Conservation (phyloP, 352 stramenopile species). For the Lagenidium giganteum region DNA sequence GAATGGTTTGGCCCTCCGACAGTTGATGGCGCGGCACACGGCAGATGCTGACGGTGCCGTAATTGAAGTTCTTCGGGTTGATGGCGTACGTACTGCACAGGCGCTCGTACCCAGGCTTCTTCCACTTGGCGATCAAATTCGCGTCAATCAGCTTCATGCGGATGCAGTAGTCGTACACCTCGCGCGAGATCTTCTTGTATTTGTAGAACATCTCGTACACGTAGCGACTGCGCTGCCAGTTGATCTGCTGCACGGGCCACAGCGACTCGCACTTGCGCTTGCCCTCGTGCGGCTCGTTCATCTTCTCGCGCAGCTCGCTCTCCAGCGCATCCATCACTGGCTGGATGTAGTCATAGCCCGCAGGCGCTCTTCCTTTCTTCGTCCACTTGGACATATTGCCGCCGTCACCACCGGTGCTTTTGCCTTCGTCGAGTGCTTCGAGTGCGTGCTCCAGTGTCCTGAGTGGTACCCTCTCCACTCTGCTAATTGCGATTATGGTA, state of each 20-base stretch:
- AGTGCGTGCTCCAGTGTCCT: no score
- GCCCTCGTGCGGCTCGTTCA: constrained; percentile 96
- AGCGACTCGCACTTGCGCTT: constrained; percentile 97
- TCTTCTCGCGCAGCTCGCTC: constrained; percentile 95
- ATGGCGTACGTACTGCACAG: constrained; percentile 99
- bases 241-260: constrained; percentile 99
- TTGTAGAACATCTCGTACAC: constrained; percentile 99
- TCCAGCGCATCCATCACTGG: constrained; percentile 96
- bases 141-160: constrained; percentile 93
- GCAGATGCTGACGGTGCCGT: constrained; percentile 97
- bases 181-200: constrained; percentile 91
- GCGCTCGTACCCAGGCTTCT: constrained; percentile 98
- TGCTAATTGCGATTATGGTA: no score
- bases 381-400: constrained; percentile 92
- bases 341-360: constrained; percentile 94
- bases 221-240: constrained; percentile 98
- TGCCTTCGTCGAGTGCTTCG: background rate
- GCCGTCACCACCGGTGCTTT: no score
- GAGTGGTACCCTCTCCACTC: no score
- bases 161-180: constrained; percentile 99
- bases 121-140: constrained; percentile 99
- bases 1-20: constrained; percentile 81
- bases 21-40: constrained; percentile 94
- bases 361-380: constrained; percentile 81
- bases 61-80: constrained; percentile 99